Conservation (phyloP, 169 alveolate genomes). For the Plasmodium inui region DNA sequence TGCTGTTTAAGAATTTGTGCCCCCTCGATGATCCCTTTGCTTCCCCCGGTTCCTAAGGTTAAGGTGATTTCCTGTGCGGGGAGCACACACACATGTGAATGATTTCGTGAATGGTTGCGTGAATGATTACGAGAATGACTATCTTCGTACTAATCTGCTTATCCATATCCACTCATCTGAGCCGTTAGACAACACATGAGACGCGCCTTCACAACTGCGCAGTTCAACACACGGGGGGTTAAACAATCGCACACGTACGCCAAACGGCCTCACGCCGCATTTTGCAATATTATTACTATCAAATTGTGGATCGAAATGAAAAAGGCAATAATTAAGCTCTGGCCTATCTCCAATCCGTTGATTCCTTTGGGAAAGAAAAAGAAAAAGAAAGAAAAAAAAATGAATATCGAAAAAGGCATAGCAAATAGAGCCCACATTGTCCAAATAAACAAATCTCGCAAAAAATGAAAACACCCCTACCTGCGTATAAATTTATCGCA, state of each 20-base stretch:
- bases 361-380: conserved; percentile 75
- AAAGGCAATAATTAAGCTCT: conserved; percentile 90
- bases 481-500: conserved; percentile 94
- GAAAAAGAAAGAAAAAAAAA: not conserved
- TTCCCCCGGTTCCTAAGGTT: conserved; percentile 43
- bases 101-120: not conserved
- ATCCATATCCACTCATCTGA: not conserved
- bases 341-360: conserved; percentile 94
- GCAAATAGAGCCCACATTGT: not conserved
- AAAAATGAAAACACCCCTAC: conserved; percentile 58
- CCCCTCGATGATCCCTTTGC: conserved; percentile 10
- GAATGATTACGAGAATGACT: not conserved
- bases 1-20: conserved; percentile 82
- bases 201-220: not conserved
- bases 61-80: conserved; percentile 46
- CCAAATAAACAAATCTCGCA: not conserved
- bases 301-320: conserved; percentile 90
- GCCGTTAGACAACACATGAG: not conserved
- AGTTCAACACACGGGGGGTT: not conserved
- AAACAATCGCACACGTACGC: too few species aligned
- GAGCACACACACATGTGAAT: not conserved
- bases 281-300: conserved; percentile 80
- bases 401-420: not conserved
- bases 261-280: not conserved
- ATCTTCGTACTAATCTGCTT: not conserved